These are phyloP conservation scores for Fraxinus velutina DNA, from an alignment of 305 asterid genomes.

Conservation along the genomic window DNA sequence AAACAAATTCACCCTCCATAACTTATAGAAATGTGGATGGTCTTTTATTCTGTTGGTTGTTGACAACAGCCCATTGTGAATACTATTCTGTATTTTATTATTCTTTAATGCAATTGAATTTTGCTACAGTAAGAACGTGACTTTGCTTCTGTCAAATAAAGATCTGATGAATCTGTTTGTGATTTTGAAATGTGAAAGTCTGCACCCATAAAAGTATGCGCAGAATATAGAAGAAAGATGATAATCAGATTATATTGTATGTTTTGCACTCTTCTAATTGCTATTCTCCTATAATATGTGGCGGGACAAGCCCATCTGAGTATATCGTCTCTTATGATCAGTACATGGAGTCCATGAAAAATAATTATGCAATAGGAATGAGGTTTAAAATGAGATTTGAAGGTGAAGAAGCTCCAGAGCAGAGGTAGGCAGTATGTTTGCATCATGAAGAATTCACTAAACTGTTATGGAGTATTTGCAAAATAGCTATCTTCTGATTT, in stretches of 20 bases:
- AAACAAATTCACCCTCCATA: background rate
- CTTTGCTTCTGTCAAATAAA: background rate
- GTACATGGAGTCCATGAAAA: slow-evolving; percentile 74
- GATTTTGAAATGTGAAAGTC: background rate
- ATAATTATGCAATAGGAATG: slow-evolving; percentile 80
- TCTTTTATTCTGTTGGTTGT: background rate
- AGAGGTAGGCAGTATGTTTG: slow-evolving; percentile 52
- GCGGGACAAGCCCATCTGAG: slow-evolving; percentile 92
- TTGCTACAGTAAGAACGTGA: slow-evolving; percentile 8
- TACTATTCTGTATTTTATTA: background rate
- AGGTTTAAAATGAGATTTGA: slow-evolving; percentile 95
- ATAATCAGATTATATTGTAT: background rate
- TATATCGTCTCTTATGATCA: slow-evolving; percentile 83
- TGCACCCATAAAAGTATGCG: background rate
- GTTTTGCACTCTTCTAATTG: background rate
- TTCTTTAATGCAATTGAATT: background rate
- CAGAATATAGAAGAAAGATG: background rate
- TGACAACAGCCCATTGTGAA: background rate
- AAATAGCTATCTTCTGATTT: background rate
- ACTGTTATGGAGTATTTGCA: slow-evolving; percentile 2
- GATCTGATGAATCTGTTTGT: background rate
- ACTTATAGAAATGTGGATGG: background rate
- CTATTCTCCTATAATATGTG: slow-evolving; percentile 14
- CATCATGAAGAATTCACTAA: slow-evolving; percentile 8
- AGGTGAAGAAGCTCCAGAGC: slow-evolving; percentile 99